Percentiles rank a stretch among this genome's conserved stretches.
Conservation (phyloP, 495 filamentous ascomycete genomes). For the Tuber umbilicatum region DNA sequence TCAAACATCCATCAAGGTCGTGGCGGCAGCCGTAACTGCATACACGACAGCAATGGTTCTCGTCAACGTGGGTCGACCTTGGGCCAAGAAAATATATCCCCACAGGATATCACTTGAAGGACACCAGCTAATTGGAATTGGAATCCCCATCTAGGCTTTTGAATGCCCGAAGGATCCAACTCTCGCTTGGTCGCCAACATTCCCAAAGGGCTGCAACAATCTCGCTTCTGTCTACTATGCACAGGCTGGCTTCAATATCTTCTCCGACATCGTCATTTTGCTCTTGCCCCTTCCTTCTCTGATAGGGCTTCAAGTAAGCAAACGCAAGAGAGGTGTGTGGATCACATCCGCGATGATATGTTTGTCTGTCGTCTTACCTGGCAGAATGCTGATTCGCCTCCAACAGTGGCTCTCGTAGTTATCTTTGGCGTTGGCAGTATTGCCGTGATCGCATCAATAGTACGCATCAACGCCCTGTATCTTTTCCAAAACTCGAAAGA, state of each 20-base stretch:
- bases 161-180: slow-evolving; percentile 36
- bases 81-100: not conserved
- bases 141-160: slow-evolving; percentile 24
- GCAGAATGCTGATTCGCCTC: not conserved
- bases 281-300: slow-evolving; percentile 35
- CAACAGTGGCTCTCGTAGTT: slow-evolving; percentile 24
- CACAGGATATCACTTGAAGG: not conserved
- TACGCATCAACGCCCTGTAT: slow-evolving; percentile 42
- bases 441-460: slow-evolving; percentile 42
- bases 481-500: slow-evolving; percentile 36
- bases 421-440: slow-evolving; percentile 37
- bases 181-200: slow-evolving; percentile 34
- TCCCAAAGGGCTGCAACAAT: slow-evolving; percentile 35
- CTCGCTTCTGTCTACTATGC: slow-evolving; percentile 37
- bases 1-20: slow-evolving; percentile 34
- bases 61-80: slow-evolving; percentile 35
- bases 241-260: slow-evolving; percentile 40
- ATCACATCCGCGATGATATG: not conserved
- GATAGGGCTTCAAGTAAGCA: slow-evolving; percentile 37
- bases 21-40: slow-evolving; percentile 30
- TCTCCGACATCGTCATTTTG: slow-evolving; percentile 38
- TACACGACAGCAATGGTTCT: slow-evolving; percentile 38
- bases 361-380: not conserved
- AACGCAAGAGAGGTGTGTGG: slow-evolving; percentile 26
- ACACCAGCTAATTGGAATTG: not conserved